Evolutionary conservation across 164 flowering plant genomes (phyloP).

Genomic region (Aristolochia contorta): DNA sequence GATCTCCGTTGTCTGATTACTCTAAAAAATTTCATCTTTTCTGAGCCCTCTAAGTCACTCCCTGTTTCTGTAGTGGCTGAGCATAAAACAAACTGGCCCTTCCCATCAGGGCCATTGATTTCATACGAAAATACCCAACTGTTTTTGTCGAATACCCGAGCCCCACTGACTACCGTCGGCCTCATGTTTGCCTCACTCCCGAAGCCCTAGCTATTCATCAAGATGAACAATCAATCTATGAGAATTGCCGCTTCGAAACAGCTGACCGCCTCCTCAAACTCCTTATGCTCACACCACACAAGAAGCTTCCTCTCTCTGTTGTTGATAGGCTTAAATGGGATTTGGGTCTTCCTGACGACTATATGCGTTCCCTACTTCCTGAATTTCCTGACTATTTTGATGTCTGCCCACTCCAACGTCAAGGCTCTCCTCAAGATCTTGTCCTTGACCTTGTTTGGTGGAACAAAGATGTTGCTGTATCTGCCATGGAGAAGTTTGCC

Average conservation of each 20-base stretch:
- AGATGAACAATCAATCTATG: conserved; percentile 47
- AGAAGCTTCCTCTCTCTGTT: conserved; percentile 43
- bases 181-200: conserved; percentile 60
- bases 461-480: conserved; percentile 51
- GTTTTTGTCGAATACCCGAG: conserved; percentile 58
- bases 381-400: conserved; percentile 80
- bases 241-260: conserved; percentile 24
- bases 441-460: conserved; percentile 75
- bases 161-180: conserved; percentile 27
- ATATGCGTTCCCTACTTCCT: conserved; percentile 30
- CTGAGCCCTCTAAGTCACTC: conserved; percentile 69
- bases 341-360: conserved; percentile 75
- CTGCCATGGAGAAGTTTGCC: conserved; percentile 47
- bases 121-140: conserved; percentile 60
- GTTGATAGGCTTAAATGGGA: conserved; percentile 64
- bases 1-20: conserved; percentile 46
- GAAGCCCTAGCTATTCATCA: conserved; percentile 45
- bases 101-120: conserved; percentile 55
- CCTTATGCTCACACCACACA: conserved; percentile 52
- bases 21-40: conserved; percentile 60
- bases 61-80: conserved; percentile 54
- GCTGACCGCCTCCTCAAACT: conserved; percentile 65
- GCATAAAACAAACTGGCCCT: conserved; percentile 33
- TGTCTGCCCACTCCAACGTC: conserved; percentile 4
- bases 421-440: conserved; percentile 6